Percentiles rank a stretch among this genome's conserved stretches.
Conservation (phyloP, 257 asterid species). For the Apocynum venetum region DNA sequence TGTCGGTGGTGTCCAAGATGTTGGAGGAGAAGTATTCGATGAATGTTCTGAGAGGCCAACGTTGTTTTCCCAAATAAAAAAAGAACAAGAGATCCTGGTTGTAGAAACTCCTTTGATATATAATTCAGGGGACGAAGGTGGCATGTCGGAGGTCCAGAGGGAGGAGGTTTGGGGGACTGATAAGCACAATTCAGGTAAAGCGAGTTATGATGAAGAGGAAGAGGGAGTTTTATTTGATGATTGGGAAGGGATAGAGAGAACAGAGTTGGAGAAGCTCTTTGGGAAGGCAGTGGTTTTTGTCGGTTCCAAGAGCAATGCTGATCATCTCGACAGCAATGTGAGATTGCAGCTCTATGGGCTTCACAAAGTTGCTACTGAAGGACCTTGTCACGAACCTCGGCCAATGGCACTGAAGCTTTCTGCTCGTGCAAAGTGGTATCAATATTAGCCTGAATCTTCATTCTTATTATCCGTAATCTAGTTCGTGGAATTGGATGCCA, state of each 20-base stretch:
- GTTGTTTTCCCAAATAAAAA: constrained; percentile 12
- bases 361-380: constrained; percentile 55
- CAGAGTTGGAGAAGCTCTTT: constrained; percentile 55
- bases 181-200: not conserved
- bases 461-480: not conserved
- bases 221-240: constrained; percentile 38
- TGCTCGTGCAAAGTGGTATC: constrained; percentile 67
- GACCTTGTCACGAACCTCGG: constrained; percentile 49
- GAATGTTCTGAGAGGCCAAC: constrained; percentile 16
- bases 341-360: constrained; percentile 49
- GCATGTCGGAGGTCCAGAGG: not conserved
- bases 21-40: constrained; percentile 4
- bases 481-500: not conserved
- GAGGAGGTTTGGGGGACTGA: constrained; percentile 12
- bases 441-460: not conserved
- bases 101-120: constrained; percentile 2
- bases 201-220: constrained; percentile 4
- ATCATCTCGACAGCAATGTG: constrained; percentile 30
- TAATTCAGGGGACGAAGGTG: constrained; percentile 7
- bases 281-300: constrained; percentile 59
- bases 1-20: constrained; percentile 11
- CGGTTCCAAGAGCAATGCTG: constrained; percentile 33
- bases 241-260: constrained; percentile 81
- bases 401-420: constrained; percentile 56
- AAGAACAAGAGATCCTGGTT: not conserved